Evolutionary conservation across 2,329 filamentous ascomycete genomes (phyloP).

Genomic region (Aspergillus carbonarius): DNA sequence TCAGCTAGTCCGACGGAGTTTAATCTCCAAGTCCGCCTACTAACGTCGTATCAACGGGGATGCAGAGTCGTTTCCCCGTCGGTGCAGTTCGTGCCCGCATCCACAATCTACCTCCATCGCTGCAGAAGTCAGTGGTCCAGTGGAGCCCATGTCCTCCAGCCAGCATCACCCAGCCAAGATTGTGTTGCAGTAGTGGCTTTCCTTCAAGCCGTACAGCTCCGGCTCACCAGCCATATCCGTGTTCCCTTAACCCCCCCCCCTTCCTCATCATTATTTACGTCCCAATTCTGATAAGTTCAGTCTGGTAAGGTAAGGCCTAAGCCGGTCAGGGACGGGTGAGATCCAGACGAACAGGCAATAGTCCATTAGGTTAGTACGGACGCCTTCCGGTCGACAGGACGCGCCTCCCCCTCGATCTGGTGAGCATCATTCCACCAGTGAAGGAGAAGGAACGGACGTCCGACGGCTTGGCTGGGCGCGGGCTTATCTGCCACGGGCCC

Average conservation of each 20-base stretch:
- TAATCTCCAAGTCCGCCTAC: not conserved
- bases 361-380: no score
- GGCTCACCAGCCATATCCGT: no score
- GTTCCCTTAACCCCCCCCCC: no score
- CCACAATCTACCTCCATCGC: no score
- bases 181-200: no score
- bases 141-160: not conserved
- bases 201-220: no score
- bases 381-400: no score
- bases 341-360: not conserved
- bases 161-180: no score
- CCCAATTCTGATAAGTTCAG: not conserved
- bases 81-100: not conserved
- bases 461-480: not conserved
- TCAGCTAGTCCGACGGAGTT: constrained; percentile 2
- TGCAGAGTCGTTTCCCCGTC: constrained; percentile 4
- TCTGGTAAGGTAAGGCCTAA: not conserved
- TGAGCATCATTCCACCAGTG: not conserved
- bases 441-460: not conserved
- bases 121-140: not conserved
- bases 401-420: not conserved
- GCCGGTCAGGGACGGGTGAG: no score
- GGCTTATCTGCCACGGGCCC: not conserved
- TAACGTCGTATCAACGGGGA: not conserved
- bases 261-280: no score